phyloP scores from a whole-genome alignment of 2,329 filamentous ascomycete genomes.

The Apiospora arundinis region DNA sequence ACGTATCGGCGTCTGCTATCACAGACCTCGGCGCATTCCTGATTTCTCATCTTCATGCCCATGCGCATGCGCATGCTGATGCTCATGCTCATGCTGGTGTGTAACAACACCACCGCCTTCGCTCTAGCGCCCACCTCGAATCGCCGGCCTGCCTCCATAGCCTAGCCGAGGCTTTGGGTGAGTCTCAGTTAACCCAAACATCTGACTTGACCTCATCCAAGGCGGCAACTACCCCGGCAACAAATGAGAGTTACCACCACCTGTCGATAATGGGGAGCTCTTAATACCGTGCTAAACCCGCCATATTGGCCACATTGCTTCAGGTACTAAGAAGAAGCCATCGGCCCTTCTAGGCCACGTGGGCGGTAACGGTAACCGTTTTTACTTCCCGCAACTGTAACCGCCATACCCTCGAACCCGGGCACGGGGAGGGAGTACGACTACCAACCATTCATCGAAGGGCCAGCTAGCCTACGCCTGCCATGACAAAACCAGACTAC shows the following conservation, averaged over 20 bases:
- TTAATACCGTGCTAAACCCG: neutral
- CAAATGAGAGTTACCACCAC: neutral
- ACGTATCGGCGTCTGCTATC: neutral
- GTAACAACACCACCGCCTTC: conserved; percentile 6
- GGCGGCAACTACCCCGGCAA: neutral
- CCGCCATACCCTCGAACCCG: neutral
- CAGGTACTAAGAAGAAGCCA: neutral
- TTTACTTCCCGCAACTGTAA: neutral
- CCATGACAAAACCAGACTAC: neutral
- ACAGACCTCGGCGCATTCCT: conserved; percentile 6
- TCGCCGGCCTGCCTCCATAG: neutral
- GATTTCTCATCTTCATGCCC: conserved; percentile 7
- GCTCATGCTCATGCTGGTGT: neutral
- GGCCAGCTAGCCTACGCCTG: neutral
- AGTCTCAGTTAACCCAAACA: neutral
- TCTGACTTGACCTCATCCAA: neutral
- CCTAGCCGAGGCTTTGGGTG: neutral
- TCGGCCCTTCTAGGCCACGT: neutral
- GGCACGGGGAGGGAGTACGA: neutral
- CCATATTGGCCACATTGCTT: neutral
- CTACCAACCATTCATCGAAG: neutral
- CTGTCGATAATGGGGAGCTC: neutral
- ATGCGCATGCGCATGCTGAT: no score
- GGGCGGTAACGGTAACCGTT: conserved; percentile 11
- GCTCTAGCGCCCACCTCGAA: neutral